Evolutionary conservation across 2,329 filamentous ascomycete species (phyloP), one percentile per base, ranked within the genome.

Genomic region (Pseudogymnoascus sp.): DNA sequence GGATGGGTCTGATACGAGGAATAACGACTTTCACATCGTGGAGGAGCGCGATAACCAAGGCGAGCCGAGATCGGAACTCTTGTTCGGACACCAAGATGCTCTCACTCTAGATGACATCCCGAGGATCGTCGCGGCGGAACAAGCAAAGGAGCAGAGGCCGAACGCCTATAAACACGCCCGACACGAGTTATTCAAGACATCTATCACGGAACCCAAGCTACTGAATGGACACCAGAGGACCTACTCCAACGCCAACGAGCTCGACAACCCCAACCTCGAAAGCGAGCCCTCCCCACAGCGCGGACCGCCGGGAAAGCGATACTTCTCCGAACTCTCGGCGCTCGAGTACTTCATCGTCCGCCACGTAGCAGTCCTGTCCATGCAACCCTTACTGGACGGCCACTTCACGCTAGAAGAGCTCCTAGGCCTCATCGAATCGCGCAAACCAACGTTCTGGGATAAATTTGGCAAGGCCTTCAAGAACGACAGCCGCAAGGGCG

Each of bases 381-480:
- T 99, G 87, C 91, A 96, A 68, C 92, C 94, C 5, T 81, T 97
- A 74, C 81, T 99, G 4, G 92, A 96, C 69, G 86, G 87, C 3
- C 87, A 96, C 69, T 97, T 97, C 75, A 90, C 88, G n/a, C 82
- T 97, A 64, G 94, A 97, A 68, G 94, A 99, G 72, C 80, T 99
- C 1, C 83, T 97, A 12, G 86, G 90, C 65, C 85, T 99, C 60
- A 97, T 99, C 66, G 94, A 99, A 75, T 91, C 91, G 2, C 88
- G 91, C 71, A 95, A 96, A 69, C 86, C 91, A 23, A 97, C 91
- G 0, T 96, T 99, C 76, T 99, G 94, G 94, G 94, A 93, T 75
- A 97, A 97, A 70, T 92, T 99, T 67, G 93, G 92, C 66, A 96
- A 97, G 73, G 93, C 92, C 1, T 96, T 97, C 75, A 94, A 93